Conservation (phyloP, 2,329 filamentous ascomycete species). For the Cordyceps cateniannulata region DNA sequence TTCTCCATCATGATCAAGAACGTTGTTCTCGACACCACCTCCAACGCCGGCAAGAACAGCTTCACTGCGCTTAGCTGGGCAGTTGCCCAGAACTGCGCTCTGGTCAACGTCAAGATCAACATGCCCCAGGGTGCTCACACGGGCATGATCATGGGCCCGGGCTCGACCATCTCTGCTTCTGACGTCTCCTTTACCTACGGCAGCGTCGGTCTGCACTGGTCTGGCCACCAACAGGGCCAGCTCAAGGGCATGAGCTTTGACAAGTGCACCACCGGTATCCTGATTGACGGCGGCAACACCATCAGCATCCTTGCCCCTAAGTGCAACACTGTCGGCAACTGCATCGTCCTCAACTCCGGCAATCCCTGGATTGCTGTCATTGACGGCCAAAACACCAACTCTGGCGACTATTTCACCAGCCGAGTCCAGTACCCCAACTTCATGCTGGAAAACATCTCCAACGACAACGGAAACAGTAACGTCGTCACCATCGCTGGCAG, state of each 20-base stretch:
- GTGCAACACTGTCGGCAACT: constrained; percentile 8
- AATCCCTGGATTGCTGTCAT: constrained; percentile 8
- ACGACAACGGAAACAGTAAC: constrained; percentile 15
- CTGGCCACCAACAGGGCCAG: constrained; percentile 9
- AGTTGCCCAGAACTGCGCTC: constrained; percentile 18
- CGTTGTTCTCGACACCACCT: constrained; percentile 17
- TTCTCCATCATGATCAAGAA: constrained; percentile 19
- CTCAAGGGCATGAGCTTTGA: constrained; percentile 10
- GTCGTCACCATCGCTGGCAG: constrained; percentile 12
- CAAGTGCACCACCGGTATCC: constrained; percentile 13
- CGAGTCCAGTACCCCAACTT: constrained; percentile 8
- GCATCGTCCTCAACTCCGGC: constrained; percentile 4
- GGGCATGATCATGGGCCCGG: constrained; percentile 14
- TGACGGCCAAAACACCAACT: constrained; percentile 6
- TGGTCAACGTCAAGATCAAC: constrained; percentile 16
- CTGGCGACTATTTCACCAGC: constrained; percentile 7
- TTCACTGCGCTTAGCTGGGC: constrained; percentile 18
- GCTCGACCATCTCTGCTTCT: constrained; percentile 17
- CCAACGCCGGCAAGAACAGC: constrained; percentile 12
- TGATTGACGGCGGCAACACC: constrained; percentile 10
- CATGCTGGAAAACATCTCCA: constrained; percentile 16
- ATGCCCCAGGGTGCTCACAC: constrained; percentile 16
- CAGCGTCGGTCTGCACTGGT: constrained; percentile 18
- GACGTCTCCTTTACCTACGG: constrained; percentile 17
- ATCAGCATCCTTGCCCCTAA: constrained; percentile 8